These are phyloP conservation scores for Botryobasidium botryosum DNA, from an alignment of 768 basidiomycete genomes.

Conservation along the genomic window DNA sequence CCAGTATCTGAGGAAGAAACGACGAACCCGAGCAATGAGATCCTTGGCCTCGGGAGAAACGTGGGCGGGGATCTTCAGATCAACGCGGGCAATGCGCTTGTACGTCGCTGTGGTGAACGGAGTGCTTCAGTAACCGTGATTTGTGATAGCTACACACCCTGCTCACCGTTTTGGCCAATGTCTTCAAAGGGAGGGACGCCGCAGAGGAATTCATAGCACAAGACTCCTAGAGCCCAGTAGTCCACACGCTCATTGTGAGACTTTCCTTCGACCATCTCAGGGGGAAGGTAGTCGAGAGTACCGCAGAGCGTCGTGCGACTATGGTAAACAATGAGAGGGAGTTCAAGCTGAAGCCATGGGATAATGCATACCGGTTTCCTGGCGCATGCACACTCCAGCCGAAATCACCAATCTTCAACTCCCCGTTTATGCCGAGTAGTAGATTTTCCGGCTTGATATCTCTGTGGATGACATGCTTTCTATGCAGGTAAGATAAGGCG, in stretches of 20 bases:
- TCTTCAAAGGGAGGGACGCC: conserved; percentile 32
- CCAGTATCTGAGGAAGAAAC: background rate
- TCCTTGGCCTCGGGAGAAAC: conserved; percentile 28
- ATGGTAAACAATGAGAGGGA: conserved; percentile 3
- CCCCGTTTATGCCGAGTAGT: conserved; percentile 83
- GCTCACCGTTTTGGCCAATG: conserved; percentile 15
- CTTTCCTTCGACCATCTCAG: conserved; percentile 36
- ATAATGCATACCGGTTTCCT: conserved; percentile 37
- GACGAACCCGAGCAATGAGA: conserved; percentile 23
- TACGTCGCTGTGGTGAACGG: conserved; percentile 22
- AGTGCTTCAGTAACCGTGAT: background rate
- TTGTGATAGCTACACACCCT: conserved; percentile 1
- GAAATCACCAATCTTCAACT: conserved; percentile 96
- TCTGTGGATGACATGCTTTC: conserved; percentile 94
- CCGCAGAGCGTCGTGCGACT: conserved; percentile 79
- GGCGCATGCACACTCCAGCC: conserved; percentile 98
- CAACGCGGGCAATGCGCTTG: conserved; percentile 21
- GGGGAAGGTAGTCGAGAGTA: conserved; percentile 90
- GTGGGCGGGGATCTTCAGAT: conserved; percentile 23
- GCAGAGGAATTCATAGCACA: conserved; percentile 30
- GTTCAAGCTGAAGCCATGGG: background rate
- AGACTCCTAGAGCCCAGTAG: conserved; percentile 32
- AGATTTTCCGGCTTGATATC: conserved; percentile 99
- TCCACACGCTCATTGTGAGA: conserved; percentile 29
- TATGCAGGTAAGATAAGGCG: conserved; percentile 78